These are phyloP conservation scores for Cyberlindnera mississippiensis DNA, from an alignment of 805 yeast genomes.

Conservation along the genomic window DNA sequence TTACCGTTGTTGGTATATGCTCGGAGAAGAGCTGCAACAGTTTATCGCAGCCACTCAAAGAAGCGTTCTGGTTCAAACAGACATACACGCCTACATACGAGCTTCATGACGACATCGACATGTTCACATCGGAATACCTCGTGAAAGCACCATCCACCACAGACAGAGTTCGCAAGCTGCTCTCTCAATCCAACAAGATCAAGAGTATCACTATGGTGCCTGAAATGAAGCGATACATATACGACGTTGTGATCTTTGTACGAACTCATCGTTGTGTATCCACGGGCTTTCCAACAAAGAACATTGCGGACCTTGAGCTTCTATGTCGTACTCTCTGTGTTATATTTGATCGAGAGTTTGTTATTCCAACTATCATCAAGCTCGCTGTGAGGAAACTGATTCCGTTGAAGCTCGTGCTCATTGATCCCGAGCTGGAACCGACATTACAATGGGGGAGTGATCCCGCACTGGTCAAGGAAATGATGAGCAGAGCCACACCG, in stretches of 20 bases:
- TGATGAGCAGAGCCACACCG: slow-evolving; percentile 43
- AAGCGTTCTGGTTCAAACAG: slow-evolving; percentile 32
- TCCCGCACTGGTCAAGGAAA: slow-evolving; percentile 34
- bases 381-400: slow-evolving; percentile 44
- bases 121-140: not conserved
- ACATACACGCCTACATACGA: slow-evolving; percentile 19
- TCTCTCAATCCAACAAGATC: not conserved
- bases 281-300: slow-evolving; percentile 48
- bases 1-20: slow-evolving; percentile 22
- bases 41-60: slow-evolving; percentile 19
- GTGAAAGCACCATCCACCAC: slow-evolving; percentile 2
- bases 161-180: slow-evolving; percentile 2
- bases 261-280: slow-evolving; percentile 52
- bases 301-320: slow-evolving; percentile 39
- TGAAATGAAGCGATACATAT: slow-evolving; percentile 50
- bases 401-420: slow-evolving; percentile 43
- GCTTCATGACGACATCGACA: slow-evolving; percentile 1
- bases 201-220: slow-evolving; percentile 33
- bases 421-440: slow-evolving; percentile 44
- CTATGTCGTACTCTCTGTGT: slow-evolving; percentile 40
- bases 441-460: slow-evolving; percentile 56
- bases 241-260: slow-evolving; percentile 50
- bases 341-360: slow-evolving; percentile 37
- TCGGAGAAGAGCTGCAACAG: slow-evolving; percentile 13
- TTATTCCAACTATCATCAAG: slow-evolving; percentile 51